These are phyloP conservation scores for Chenopodium suecicum DNA, from an alignment of 148 eudicot species.

Conservation along the genomic window DNA sequence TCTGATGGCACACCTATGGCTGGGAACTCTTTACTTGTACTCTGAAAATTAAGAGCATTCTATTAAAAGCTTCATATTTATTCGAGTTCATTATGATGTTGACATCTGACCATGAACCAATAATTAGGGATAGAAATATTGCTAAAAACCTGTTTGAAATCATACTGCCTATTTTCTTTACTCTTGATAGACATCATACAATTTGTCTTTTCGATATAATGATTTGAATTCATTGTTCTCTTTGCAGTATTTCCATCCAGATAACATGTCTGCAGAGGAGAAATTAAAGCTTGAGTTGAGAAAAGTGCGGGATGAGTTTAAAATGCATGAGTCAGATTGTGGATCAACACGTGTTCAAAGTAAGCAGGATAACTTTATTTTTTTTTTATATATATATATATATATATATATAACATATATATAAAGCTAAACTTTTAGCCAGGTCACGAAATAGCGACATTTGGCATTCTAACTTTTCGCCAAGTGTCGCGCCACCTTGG, in stretches of 20 bases:
- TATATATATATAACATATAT: too few species aligned
- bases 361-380: slow-evolving; percentile 13
- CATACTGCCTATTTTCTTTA: not conserved
- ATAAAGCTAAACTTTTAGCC: too few species aligned
- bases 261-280: slow-evolving; percentile 94
- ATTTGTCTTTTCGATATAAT: too few species aligned
- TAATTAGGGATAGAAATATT: too few species aligned
- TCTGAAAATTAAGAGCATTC: not conserved
- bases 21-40: not conserved
- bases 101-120: not conserved
- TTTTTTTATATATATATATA: not conserved
- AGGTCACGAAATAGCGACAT: too few species aligned
- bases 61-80: not conserved
- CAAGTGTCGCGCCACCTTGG: too few species aligned
- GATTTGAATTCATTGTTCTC: slow-evolving; percentile 10
- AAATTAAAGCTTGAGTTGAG: slow-evolving; percentile 80
- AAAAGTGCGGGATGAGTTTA: slow-evolving; percentile 82
- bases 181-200: too few species aligned
- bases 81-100: not conserved
- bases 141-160: not conserved
- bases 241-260: slow-evolving; percentile 94
- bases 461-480: too few species aligned
- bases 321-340: slow-evolving; percentile 90
- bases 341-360: slow-evolving; percentile 98
- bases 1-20: not conserved